A percentile compares a stretch with the other conserved stretches of the same genome.
phyloP scores from a whole-genome alignment of 257 asterid genomes.

The Nicotiana attenuata region DNA sequence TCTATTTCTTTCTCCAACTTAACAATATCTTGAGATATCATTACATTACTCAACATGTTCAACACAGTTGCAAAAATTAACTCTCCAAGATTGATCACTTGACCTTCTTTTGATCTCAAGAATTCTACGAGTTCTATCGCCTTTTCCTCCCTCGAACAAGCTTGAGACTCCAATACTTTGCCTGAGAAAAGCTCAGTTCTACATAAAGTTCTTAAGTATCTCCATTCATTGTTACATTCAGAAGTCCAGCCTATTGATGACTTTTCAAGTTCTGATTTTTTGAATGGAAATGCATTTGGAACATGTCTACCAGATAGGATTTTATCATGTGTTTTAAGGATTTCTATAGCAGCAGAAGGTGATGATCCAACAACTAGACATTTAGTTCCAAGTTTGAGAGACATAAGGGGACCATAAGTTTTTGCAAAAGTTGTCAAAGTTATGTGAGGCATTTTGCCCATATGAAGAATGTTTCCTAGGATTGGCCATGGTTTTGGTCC shows the following conservation, averaged over 20 bases:
- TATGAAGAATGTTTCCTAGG: slow-evolving; percentile 28
- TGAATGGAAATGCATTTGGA: slow-evolving; percentile 17
- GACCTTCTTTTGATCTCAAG: slow-evolving; percentile 28
- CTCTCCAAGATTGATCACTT: slow-evolving; percentile 18
- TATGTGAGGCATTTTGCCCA: slow-evolving; percentile 20
- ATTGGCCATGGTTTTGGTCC: slow-evolving; percentile 58
- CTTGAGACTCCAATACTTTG: slow-evolving; percentile 25
- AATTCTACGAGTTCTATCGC: slow-evolving; percentile 26
- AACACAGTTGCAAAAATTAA: slow-evolving; percentile 29
- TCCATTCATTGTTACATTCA: slow-evolving; percentile 22
- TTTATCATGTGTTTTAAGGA: slow-evolving; percentile 33
- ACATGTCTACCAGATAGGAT: slow-evolving; percentile 23
- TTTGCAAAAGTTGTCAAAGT: slow-evolving; percentile 26
- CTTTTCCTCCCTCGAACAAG: slow-evolving; percentile 24
- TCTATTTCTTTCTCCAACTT: slow-evolving; percentile 18
- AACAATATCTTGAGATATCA: slow-evolving; percentile 27
- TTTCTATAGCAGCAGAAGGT: slow-evolving; percentile 29
- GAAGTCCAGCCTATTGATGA: slow-evolving; percentile 30
- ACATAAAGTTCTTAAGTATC: slow-evolving; percentile 20
- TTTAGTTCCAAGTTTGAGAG: slow-evolving; percentile 27
- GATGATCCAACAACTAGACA: slow-evolving; percentile 41
- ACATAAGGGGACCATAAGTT: slow-evolving; percentile 39
- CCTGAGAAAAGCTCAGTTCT: slow-evolving; percentile 34
- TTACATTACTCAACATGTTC: slow-evolving; percentile 30
- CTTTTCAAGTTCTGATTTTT: slow-evolving; percentile 19